Percentiles rank a stretch among this genome's conserved stretches.
Evolutionary conservation across 371 early-diverging fungal species (phyloP).

Genomic region (Smittium culicis): DNA sequence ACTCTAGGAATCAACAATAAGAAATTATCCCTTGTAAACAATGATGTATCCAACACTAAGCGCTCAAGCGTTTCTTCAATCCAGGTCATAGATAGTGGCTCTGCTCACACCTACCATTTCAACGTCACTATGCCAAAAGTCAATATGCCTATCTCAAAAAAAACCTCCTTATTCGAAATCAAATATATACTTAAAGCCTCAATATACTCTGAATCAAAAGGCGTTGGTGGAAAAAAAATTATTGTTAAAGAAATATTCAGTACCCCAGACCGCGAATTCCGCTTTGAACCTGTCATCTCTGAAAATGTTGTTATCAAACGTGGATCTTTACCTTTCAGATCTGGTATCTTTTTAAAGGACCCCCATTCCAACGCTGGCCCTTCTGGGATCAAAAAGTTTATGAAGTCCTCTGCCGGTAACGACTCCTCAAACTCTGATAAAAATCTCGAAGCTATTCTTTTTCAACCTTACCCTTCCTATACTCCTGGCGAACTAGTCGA

Average conservation of each 20-base stretch:
- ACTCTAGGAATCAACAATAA: not conserved
- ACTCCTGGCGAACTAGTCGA: constrained; percentile 28
- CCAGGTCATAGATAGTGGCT: constrained; percentile 21
- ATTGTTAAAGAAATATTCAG: constrained; percentile 28
- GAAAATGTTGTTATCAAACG: not conserved
- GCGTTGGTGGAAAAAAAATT: constrained; percentile 19
- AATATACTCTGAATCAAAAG: constrained; percentile 19
- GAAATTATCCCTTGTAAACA: constrained; percentile 25
- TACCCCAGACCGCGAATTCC: constrained; percentile 20
- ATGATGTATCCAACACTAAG: constrained; percentile 29
- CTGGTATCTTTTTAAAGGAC: not conserved
- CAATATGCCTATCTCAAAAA: constrained; percentile 32
- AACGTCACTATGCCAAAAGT: constrained; percentile 33
- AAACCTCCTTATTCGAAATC: constrained; percentile 29
- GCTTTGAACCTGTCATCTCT: constrained; percentile 5
- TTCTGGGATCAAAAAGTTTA: no score
- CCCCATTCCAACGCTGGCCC: no score
- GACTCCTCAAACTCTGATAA: not conserved
- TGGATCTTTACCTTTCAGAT: not conserved
- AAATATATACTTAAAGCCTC: constrained; percentile 25
- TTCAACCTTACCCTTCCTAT: constrained; percentile 25
- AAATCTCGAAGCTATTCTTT: constrained; percentile 12
- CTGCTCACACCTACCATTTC: constrained; percentile 29
- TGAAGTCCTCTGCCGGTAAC: constrained; percentile 19
- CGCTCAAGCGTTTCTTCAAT: constrained; percentile 11